Conservation (phyloP, 306 rosid genomes). For the Castanea mollissima region DNA sequence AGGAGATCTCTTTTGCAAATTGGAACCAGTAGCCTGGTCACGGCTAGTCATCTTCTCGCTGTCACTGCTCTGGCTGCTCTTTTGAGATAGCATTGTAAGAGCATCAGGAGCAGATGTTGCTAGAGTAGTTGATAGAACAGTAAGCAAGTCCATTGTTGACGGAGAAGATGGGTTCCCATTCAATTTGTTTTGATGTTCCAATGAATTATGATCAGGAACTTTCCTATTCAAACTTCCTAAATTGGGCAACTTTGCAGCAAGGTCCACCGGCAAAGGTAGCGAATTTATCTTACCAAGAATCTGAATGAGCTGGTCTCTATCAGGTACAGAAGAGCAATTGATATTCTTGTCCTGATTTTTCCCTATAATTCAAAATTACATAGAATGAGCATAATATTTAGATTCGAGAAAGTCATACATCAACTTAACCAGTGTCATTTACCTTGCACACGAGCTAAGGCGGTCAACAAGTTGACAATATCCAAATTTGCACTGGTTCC, state of each 20-base stretch:
- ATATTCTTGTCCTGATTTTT: constrained; percentile 59
- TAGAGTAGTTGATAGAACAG: constrained; percentile 70
- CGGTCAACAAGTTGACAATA: constrained; percentile 65
- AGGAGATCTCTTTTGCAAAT: constrained; percentile 35
- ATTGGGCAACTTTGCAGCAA: constrained; percentile 70
- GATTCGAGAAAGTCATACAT: background rate
- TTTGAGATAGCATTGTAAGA: constrained; percentile 44
- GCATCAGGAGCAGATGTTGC: constrained; percentile 59
- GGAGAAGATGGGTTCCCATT: constrained; percentile 48
- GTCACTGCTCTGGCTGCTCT: constrained; percentile 64
- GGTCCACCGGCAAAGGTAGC: constrained; percentile 66
- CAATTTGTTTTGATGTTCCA: constrained; percentile 46
- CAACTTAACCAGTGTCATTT: background rate
- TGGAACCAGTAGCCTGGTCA: constrained; percentile 40
- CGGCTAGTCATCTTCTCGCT: constrained; percentile 47
- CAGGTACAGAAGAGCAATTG: constrained; percentile 46
- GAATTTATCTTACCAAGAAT: constrained; percentile 71
- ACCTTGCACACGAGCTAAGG: constrained; percentile 75
- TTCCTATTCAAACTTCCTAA: constrained; percentile 48
- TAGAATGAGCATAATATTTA: constrained; percentile 11
- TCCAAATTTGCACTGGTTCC: constrained; percentile 48
- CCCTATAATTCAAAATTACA: constrained; percentile 39
- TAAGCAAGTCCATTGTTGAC: constrained; percentile 70
- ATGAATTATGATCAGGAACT: constrained; percentile 36
- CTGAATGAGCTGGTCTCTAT: constrained; percentile 73